These are phyloP conservation scores for Vitis cinerea DNA, from an alignment of 164 flowering plant species.

Conservation along the genomic window DNA sequence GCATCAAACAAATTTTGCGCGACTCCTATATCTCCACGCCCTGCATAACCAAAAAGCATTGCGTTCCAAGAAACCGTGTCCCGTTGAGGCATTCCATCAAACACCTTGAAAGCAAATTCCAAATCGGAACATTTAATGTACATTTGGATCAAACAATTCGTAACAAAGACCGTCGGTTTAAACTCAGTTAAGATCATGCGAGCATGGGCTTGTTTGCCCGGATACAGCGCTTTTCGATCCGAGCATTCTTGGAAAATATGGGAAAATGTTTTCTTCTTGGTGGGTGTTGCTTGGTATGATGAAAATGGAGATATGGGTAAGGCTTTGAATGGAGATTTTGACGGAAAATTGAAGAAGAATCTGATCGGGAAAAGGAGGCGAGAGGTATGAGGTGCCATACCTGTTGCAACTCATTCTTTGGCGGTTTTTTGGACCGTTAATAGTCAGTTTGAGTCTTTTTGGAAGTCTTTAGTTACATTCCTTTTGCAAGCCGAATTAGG, in stretches of 20 bases:
- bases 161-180: constrained; percentile 57
- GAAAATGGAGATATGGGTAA: constrained; percentile 18
- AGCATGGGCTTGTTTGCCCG: constrained; percentile 70
- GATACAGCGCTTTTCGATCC: constrained; percentile 17
- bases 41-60: constrained; percentile 53
- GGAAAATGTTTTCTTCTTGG: constrained; percentile 44
- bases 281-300: constrained; percentile 13
- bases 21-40: constrained; percentile 34
- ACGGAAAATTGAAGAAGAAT: constrained; percentile 1
- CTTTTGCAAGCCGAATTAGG: no score
- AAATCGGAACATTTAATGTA: constrained; percentile 50
- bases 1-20: constrained; percentile 46
- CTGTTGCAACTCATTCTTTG: constrained; percentile 22
- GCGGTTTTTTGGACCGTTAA: constrained; percentile 20
- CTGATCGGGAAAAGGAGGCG: constrained; percentile 1
- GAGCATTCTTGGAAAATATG: constrained; percentile 63
- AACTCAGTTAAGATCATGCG: constrained; percentile 68
- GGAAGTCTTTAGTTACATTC: not conserved
- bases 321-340: constrained; percentile 7
- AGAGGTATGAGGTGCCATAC: constrained; percentile 24
- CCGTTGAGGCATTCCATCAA: constrained; percentile 54
- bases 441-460: not conserved
- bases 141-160: constrained; percentile 71
- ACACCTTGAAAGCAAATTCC: constrained; percentile 54
- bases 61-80: constrained; percentile 73